Evolutionary conservation across 257 asterid species (phyloP).

Genomic region (Handroanthus guayacan): DNA sequence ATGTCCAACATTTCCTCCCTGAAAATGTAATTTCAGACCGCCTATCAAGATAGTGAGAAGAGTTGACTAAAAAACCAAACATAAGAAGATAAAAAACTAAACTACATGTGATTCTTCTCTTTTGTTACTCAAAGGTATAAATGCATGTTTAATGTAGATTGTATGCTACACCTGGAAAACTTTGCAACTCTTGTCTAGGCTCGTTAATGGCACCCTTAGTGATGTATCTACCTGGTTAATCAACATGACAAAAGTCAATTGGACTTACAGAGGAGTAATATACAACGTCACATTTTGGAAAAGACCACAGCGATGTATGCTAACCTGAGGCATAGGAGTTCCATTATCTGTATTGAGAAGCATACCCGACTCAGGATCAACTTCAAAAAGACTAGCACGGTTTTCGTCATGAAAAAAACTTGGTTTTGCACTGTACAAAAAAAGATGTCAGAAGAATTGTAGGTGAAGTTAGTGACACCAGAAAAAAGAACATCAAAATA

Average conservation of each 20-base stretch:
- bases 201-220: constrained; percentile 65
- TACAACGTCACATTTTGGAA: neutral
- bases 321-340: constrained; percentile 95
- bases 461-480: constrained; percentile 17
- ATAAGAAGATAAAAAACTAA: constrained; percentile 36
- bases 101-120: constrained; percentile 17
- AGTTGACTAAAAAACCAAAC: constrained; percentile 27
- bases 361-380: constrained; percentile 87
- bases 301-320: constrained; percentile 37
- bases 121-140: constrained; percentile 26
- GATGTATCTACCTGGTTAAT: constrained; percentile 73
- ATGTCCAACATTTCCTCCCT: constrained; percentile 99
- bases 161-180: constrained; percentile 75
- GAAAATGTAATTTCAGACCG: constrained; percentile 44
- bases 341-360: constrained; percentile 95
- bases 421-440: constrained; percentile 86
- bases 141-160: constrained; percentile 22
- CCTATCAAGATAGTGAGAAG: neutral
- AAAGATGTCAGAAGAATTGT: constrained; percentile 34
- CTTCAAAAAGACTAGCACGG: constrained; percentile 89
- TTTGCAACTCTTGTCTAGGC: constrained; percentile 61
- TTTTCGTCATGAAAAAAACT: constrained; percentile 92
- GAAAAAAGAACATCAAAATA: constrained; percentile 18
- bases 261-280: constrained; percentile 9
- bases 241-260: constrained; percentile 27